Evolutionary conservation across 1,139 yeast genomes (phyloP).

Genomic region (Taphrina flavorubra): DNA sequence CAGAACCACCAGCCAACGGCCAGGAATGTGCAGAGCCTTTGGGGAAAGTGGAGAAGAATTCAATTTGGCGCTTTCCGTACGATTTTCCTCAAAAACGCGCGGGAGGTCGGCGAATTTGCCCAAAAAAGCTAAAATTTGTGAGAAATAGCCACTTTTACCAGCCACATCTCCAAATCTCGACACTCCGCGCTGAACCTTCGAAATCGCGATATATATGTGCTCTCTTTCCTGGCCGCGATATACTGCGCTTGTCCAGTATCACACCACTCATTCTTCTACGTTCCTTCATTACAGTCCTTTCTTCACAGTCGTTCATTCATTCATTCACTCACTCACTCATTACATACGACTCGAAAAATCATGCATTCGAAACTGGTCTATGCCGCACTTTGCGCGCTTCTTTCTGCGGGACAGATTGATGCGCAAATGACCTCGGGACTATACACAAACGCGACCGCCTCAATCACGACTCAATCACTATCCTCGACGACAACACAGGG

Average conservation of each 20-base stretch:
- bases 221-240: too few relatives aligned
- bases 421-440: not conserved
- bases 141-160: conserved; percentile 15
- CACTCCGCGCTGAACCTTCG: not conserved
- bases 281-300: not conserved
- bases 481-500: conserved; percentile 1
- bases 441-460: not conserved
- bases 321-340: not conserved
- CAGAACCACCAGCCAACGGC: too few relatives aligned
- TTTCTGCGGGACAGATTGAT: conserved; percentile 9
- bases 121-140: conserved; percentile 8
- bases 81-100: not conserved
- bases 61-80: too few relatives aligned
- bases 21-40: too few relatives aligned
- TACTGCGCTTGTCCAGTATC: not conserved
- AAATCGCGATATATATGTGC: conserved; percentile 8
- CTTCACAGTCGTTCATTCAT: not conserved
- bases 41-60: not conserved
- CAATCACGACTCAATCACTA: not conserved
- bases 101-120: conserved; percentile 14
- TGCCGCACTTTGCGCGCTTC: conserved; percentile 8
- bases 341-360: not conserved
- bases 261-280: not conserved
- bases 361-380: not conserved
- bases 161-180: conserved; percentile 23